phyloP scores from a whole-genome alignment of 2,329 filamentous ascomycete genomes.

The Tothia fuscella region DNA sequence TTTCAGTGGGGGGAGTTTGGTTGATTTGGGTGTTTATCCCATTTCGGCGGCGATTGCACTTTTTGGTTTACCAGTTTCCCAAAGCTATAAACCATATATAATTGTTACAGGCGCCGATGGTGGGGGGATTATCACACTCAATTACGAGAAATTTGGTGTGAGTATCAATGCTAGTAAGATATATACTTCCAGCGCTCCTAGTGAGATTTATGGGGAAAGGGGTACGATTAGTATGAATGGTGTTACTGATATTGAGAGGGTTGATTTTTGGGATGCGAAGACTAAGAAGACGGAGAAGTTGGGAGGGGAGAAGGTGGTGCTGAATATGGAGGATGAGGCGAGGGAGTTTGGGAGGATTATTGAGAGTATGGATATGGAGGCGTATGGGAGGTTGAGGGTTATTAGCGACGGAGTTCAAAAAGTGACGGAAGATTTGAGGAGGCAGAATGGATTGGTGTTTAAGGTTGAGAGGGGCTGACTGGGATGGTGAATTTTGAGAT shows the following conservation, averaged over 20 bases:
- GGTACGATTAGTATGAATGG: constrained; percentile 33
- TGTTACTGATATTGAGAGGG: constrained; percentile 32
- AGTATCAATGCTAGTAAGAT: constrained; percentile 32
- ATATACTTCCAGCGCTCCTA: constrained; percentile 31
- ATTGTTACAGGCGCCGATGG: constrained; percentile 35
- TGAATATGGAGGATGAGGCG: constrained; percentile 38
- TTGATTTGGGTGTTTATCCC: constrained; percentile 38
- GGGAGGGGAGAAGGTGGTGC: constrained; percentile 26
- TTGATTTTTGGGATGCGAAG: constrained; percentile 31
- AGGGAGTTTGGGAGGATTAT: constrained; percentile 34
- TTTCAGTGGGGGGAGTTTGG: constrained; percentile 34
- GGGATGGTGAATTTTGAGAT: background rate
- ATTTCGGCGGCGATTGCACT: constrained; percentile 35
- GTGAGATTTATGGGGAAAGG: constrained; percentile 36
- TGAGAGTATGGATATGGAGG: constrained; percentile 25
- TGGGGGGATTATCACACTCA: constrained; percentile 31
- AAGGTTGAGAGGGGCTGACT: constrained; percentile 20
- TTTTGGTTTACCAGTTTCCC: constrained; percentile 31
- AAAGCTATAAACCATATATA: constrained; percentile 32
- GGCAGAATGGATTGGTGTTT: constrained; percentile 33
- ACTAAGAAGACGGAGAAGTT: constrained; percentile 31
- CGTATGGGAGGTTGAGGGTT: constrained; percentile 26
- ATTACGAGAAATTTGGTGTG: constrained; percentile 34
- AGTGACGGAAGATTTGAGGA: constrained; percentile 32
- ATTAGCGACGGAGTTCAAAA: constrained; percentile 30